Evolutionary conservation across 2,329 filamentous ascomycete genomes (phyloP).

Genomic region (Aspergillus sp.): DNA sequence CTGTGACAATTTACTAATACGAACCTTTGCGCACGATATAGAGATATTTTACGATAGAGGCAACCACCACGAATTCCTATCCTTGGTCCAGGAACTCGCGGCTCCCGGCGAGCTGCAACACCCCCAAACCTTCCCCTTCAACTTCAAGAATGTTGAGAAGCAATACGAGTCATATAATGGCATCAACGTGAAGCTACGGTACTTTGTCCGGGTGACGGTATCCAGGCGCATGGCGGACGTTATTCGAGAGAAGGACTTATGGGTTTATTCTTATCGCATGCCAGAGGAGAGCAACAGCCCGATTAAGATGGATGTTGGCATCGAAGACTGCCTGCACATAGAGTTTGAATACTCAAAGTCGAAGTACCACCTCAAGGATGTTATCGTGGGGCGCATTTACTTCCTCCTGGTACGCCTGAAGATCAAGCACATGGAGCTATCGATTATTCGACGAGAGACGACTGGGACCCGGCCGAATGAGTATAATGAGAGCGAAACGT

Average conservation of each 20-base stretch:
- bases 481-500: conserved; percentile 98
- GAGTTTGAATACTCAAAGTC: conserved; percentile 99
- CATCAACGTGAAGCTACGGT: conserved; percentile 98
- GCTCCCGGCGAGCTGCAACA: conserved; percentile 97
- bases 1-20: not conserved
- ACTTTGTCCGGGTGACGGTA: conserved; percentile 96
- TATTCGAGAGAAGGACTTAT: conserved; percentile 97
- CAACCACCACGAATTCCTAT: conserved; percentile 99
- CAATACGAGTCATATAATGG: conserved; percentile 99
- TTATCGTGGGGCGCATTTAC: conserved; percentile 98
- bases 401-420: conserved; percentile 95
- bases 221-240: conserved; percentile 97
- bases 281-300: conserved; percentile 96
- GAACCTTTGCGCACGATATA: conserved; percentile 36
- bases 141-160: conserved; percentile 99
- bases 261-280: conserved; percentile 98
- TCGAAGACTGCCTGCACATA: conserved; percentile 98
- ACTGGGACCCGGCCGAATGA: conserved; percentile 96
- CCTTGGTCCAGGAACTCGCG: conserved; percentile 92
- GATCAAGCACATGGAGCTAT: conserved; percentile 99
- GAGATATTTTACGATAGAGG: conserved; percentile 99
- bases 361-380: conserved; percentile 98
- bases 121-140: conserved; percentile 97
- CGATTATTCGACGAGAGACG: conserved; percentile 94
- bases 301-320: conserved; percentile 99